Percentiles rank a stretch among this genome's conserved stretches.
phyloP scores from a whole-genome alignment of 164 flowering plant genomes.

The Magnolia changhungtana region DNA sequence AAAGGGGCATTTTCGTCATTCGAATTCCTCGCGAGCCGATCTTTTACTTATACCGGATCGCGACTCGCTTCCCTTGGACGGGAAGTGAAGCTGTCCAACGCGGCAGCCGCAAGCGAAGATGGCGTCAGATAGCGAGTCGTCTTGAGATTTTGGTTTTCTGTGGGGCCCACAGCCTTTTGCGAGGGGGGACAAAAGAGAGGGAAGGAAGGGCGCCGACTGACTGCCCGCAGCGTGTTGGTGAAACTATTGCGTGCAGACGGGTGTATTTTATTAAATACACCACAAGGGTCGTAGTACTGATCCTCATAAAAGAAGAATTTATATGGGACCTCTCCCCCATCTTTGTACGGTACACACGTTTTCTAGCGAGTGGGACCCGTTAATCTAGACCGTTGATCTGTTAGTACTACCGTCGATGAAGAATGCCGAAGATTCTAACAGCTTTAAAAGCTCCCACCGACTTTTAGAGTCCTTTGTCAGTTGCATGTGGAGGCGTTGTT shows the following conservation, averaged over 20 bases:
- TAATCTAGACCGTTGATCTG: too few relatives aligned
- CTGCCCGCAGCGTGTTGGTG: not conserved
- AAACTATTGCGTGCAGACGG: not conserved
- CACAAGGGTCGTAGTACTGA: not conserved
- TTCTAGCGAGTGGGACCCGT: too few relatives aligned
- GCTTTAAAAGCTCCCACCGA: too few relatives aligned
- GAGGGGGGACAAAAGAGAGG: constrained; percentile 19
- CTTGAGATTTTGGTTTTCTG: not conserved
- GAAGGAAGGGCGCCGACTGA: constrained; percentile 8
- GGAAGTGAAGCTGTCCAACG: not conserved
- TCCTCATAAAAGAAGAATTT: too few relatives aligned
- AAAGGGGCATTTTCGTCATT: not conserved
- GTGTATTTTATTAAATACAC: not conserved
- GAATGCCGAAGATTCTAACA: too few relatives aligned
- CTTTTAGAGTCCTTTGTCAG: too few relatives aligned
- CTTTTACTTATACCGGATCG: not conserved
- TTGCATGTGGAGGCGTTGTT: too few relatives aligned
- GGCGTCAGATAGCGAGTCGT: not conserved
- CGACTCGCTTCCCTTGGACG: not conserved
- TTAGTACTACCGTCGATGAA: too few relatives aligned
- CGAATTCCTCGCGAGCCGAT: not conserved
- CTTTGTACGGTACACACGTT: too few relatives aligned
- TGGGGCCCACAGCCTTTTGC: not conserved
- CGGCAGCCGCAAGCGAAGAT: not conserved
- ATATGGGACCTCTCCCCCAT: too few relatives aligned